Conservation (phyloP, 2,329 filamentous ascomycete genomes). For the Colletotrichum salicis region DNA sequence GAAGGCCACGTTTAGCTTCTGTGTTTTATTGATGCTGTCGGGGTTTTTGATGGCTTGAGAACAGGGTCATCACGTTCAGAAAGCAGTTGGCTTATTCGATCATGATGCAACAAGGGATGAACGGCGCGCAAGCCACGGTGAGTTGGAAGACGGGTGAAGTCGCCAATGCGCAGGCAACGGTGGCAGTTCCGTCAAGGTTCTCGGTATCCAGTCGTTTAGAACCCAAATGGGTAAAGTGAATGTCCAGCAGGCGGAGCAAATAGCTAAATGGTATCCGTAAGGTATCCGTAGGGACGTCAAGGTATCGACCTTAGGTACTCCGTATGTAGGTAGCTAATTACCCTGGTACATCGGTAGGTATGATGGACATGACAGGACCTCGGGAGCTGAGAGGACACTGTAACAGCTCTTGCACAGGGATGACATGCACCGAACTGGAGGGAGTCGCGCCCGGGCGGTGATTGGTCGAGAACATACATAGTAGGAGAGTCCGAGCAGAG, state of each 20-base stretch:
- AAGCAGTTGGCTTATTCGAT: conserved; percentile 6
- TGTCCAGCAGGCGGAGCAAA: conserved; percentile 8
- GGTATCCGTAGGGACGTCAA: background rate
- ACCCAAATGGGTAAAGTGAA: conserved; percentile 21
- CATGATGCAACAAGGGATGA: conserved; percentile 16
- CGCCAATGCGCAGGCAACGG: conserved; percentile 10
- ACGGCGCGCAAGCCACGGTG: background rate
- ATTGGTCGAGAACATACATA: conserved; percentile 15
- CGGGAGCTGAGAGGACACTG: conserved; percentile 27
- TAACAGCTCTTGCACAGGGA: conserved; percentile 30
- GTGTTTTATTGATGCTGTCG: background rate
- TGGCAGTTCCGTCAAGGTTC: conserved; percentile 16
- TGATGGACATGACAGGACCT: conserved; percentile 9
- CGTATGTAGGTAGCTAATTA: background rate
- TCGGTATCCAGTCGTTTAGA: conserved; percentile 8
- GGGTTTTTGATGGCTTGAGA: background rate
- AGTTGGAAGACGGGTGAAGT: conserved; percentile 1
- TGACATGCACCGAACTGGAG: conserved; percentile 1
- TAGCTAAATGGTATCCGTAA: background rate
- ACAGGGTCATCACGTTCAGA: background rate
- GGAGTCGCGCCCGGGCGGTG: background rate
- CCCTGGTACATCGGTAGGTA: background rate
- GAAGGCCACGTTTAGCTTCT: background rate
- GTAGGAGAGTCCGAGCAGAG: background rate
- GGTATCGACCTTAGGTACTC: background rate